Evolutionary conservation across 345 rosid species (phyloP).

Genomic region (Gossypium raimondii): DNA sequence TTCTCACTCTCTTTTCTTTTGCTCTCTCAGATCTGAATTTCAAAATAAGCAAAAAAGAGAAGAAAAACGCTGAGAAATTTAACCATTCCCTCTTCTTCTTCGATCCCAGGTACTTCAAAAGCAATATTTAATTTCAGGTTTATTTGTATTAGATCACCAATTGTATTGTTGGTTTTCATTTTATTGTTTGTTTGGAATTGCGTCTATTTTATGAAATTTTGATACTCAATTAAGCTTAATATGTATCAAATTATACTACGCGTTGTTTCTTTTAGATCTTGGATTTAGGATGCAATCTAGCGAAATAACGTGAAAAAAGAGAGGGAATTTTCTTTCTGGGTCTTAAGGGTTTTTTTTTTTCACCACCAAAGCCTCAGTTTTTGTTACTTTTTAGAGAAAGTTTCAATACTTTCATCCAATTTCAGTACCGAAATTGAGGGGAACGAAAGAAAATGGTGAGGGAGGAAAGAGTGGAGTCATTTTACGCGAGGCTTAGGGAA

Average conservation of each 20-base stretch:
- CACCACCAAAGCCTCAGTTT: background rate
- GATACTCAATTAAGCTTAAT: background rate
- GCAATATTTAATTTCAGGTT: background rate
- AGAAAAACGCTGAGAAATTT: background rate
- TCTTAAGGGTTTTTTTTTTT: background rate
- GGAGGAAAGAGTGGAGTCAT: slow-evolving; percentile 60
- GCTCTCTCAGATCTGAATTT: slow-evolving; percentile 16
- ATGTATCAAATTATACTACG: background rate
- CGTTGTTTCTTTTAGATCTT: background rate
- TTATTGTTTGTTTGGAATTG: background rate
- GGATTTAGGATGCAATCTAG: background rate
- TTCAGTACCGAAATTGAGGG: slow-evolving; percentile 16
- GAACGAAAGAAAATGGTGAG: slow-evolving; percentile 55
- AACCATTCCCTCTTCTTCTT: background rate
- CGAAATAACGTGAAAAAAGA: slow-evolving; percentile 1
- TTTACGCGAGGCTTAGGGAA: slow-evolving; percentile 68
- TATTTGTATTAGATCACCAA: background rate
- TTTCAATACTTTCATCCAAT: background rate
- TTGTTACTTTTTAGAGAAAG: background rate
- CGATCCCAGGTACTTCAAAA: slow-evolving; percentile 22
- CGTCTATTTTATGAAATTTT: background rate
- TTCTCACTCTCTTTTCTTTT: background rate
- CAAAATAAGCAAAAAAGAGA: background rate
- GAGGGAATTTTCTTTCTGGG: background rate
- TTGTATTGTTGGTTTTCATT: background rate